Percentiles rank a stretch among this genome's conserved stretches.
phyloP scores from a whole-genome alignment of 179 eudicot genomes.

The Beta macrorhiza region DNA sequence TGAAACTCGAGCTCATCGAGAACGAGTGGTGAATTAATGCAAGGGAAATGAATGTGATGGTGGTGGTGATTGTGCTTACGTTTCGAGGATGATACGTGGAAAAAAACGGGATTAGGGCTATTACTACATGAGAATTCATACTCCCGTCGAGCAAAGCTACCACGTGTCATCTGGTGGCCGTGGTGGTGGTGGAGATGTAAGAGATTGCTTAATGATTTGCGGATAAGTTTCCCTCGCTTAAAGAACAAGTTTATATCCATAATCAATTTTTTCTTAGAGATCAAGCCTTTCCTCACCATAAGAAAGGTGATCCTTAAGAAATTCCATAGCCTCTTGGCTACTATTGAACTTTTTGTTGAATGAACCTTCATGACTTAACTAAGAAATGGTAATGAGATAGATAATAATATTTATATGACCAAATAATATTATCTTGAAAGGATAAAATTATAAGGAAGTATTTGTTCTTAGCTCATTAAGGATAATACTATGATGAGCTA shows the following conservation, averaged over 20 bases:
- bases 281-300: slow-evolving; percentile 35
- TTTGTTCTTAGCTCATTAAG: background rate
- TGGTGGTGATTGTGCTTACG: slow-evolving; percentile 7
- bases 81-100: slow-evolving; percentile 22
- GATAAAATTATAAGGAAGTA: background rate
- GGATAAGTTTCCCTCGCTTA: slow-evolving; percentile 29
- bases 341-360: slow-evolving; percentile 27
- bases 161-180: slow-evolving; percentile 25
- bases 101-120: slow-evolving; percentile 34
- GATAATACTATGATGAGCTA: background rate
- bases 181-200: slow-evolving; percentile 27
- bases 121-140: slow-evolving; percentile 35
- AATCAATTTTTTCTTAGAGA: slow-evolving; percentile 30
- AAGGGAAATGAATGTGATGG: slow-evolving; percentile 31
- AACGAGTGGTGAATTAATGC: slow-evolving; percentile 26
- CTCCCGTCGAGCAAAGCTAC: slow-evolving; percentile 17
- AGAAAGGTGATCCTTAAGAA: slow-evolving; percentile 28
- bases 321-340: slow-evolving; percentile 35
- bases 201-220: slow-evolving; percentile 29
- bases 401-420: background rate
- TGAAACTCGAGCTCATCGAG: slow-evolving; percentile 29
- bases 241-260: slow-evolving; percentile 31
- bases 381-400: background rate
- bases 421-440: background rate
- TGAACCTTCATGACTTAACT: slow-evolving; percentile 25